Evolutionary conservation across 257 asterid species (phyloP), one percentile per base, ranked within the genome.

Genomic region (Agastache rugosa): DNA sequence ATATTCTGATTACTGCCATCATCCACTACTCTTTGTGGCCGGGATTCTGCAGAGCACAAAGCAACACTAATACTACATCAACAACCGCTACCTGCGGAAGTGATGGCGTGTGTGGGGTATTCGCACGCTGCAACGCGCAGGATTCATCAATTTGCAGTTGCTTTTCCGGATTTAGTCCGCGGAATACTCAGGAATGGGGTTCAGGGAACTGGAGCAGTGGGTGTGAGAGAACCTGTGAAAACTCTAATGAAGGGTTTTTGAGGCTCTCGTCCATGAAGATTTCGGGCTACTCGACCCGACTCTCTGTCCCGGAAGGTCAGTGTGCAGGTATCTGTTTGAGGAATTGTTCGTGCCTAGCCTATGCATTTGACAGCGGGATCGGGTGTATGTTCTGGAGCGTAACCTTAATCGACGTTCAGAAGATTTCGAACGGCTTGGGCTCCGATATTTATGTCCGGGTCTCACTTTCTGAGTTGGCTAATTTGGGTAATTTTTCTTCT

Each of bases 121-220:
- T 85, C 67, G 88, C 91, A n/a, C 71, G 63, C 42, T 90, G 93
- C 78, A 62, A 87, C 73, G 23, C 86, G 0, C 79, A 48, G 45
- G 48, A 4, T 23, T 80, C 85, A 0, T 73, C 88, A 22, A 74
- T 81, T 64, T 91, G 96, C 67, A 66, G 77, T 34, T 91, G 97
- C 41, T 75, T 89, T 81, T 74, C 10, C 35, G 96, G 93, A 11
- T 88, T 88, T 53, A 63, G 55, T 37, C 88, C 93, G 7, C 75
- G 4, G 39, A 60, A 84, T 71, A 6, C n/a, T 23, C 60, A n/a
- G 50, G 89, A 82, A 72, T 87, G 94, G 96, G 60, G 11, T 11
- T 70, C 82, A 1, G 86, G 87, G 44, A 84, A 88, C 67, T 86
- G 91, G 94, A 80, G 79, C 8, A 39, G 83, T 31, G 96, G 96